Evolutionary conservation across 176 grass and related monocot genomes (phyloP), one percentile per base, ranked within the genome.

Genomic region (Oryza australiensis): DNA sequence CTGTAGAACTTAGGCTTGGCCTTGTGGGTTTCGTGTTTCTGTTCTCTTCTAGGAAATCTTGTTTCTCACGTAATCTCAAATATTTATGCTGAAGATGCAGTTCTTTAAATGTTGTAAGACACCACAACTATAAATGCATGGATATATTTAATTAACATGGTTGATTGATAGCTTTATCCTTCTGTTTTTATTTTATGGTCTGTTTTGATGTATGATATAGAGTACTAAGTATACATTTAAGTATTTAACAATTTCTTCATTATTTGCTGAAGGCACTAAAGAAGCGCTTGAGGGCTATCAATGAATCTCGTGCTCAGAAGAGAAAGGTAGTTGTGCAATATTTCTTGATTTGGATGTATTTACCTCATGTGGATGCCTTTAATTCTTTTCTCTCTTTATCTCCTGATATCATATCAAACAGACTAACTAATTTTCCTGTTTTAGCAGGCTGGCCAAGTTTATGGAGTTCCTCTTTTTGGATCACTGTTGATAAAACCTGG

Each of bases 401-500:
- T 64, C 53, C 7, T 68, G 48, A 68, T 37, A 73, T 62, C 4
- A 1, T 59, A n/a, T 74, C 28, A 69, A 84, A 74, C 75, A 49
- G 12, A 70, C 48, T 18, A 33, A 9, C 85, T 62, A 75, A 18
- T 24, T 67, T 83, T 66, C 40, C 37, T 72, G 40, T 81, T 86
- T 75, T 26, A 80, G 92, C 68, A 99, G 97, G 97, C 97, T 87
- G 97, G 97, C 40, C 97, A 99, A 90, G 97, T 96, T 90, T 99
- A 99, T 18, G 97, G 97, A 84, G 91, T 96, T 72, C 93, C 97
- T 76, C 97, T 99, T 85, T 94, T 86, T 85, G 97, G 93, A 42
- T 83, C 86, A 13, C 60, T 99, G 23, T 79, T 99, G 74, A 89
- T 93, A 85, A 99, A 93, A 74, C 75, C 93, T 89, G 91, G 93